A percentile compares a stretch with the other conserved stretches of the same genome.
Conservation (phyloP, 148 eudicot genomes). For the Vaccinium myrtillus region DNA sequence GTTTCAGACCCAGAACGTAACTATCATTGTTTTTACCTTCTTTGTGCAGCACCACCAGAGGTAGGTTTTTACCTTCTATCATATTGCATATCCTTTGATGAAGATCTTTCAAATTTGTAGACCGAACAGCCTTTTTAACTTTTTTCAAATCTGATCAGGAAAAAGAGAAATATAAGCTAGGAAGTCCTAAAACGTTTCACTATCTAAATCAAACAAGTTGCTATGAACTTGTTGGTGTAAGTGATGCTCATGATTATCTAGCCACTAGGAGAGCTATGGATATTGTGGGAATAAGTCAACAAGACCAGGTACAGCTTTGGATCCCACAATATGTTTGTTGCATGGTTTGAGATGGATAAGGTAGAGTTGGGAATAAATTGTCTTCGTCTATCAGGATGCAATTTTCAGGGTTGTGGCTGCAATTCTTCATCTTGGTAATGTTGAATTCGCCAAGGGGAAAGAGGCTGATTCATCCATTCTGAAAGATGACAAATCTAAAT, state of each 20-base stretch:
- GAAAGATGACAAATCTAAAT: constrained; percentile 68
- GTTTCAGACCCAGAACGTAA: constrained; percentile 86
- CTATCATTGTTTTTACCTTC: constrained; percentile 84
- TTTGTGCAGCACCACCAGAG: constrained; percentile 78
- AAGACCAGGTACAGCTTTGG: constrained; percentile 54
- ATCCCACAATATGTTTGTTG: constrained; percentile 4
- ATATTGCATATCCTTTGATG: background rate
- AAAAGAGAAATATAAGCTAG: constrained; percentile 64
- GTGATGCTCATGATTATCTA: constrained; percentile 73
- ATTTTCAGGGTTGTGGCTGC: constrained; percentile 83
- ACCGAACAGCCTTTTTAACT: constrained; percentile 16
- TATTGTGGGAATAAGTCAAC: constrained; percentile 72
- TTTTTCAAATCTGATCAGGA: constrained; percentile 44
- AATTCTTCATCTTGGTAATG: constrained; percentile 79
- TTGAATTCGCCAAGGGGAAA: constrained; percentile 68
- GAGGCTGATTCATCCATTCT: constrained; percentile 75
- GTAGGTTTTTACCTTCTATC: constrained; percentile 24
- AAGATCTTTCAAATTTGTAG: constrained; percentile 10
- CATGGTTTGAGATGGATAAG: background rate
- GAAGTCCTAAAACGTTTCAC: constrained; percentile 62
- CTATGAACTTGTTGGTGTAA: constrained; percentile 66
- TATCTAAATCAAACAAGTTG: constrained; percentile 82
- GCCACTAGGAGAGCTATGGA: constrained; percentile 88
- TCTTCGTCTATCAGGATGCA: constrained; percentile 56
- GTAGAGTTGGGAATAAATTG: constrained; percentile 1